Evolutionary conservation across 106 monocot species (phyloP).

Genomic region (Cymbidium sinense): DNA sequence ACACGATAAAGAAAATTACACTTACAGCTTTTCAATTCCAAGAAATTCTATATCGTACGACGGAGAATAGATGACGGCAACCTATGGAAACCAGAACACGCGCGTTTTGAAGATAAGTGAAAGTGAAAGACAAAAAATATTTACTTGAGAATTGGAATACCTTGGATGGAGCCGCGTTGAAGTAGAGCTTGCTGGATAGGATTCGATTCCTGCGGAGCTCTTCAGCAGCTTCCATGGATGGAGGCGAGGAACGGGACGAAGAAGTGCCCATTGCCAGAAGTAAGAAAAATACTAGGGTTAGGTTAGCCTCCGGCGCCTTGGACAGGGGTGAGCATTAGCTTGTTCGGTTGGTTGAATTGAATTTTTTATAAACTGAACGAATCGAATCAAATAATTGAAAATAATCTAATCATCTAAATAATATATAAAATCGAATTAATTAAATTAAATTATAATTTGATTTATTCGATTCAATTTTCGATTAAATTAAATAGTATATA

Average conservation of each 20-base stretch:
- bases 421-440: too few relatives aligned
- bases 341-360: too few relatives aligned
- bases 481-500: too few relatives aligned
- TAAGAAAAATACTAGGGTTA: background rate
- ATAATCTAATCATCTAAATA: too few relatives aligned
- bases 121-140: too few relatives aligned
- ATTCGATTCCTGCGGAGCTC: slow-evolving; percentile 42
- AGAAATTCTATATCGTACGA: slow-evolving; percentile 82
- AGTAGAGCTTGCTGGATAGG: slow-evolving; percentile 89
- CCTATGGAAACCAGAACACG: slow-evolving; percentile 22
- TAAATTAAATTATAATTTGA: too few relatives aligned
- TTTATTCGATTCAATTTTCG: too few relatives aligned
- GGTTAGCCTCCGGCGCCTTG: background rate
- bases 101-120: background rate
- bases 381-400: too few relatives aligned
- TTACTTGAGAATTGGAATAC: slow-evolving; percentile 10
- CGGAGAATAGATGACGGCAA: slow-evolving; percentile 75
- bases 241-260: slow-evolving; percentile 3
- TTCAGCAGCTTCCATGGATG: slow-evolving; percentile 10
- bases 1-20: background rate
- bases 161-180: slow-evolving; percentile 65
- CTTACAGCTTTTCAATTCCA: slow-evolving; percentile 96
- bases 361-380: too few relatives aligned
- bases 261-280: slow-evolving; percentile 13
- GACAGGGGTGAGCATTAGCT: too few relatives aligned